Evolutionary conservation across 2,329 filamentous ascomycete genomes (phyloP).

Genomic region (Pseudocercospora crystallina): DNA sequence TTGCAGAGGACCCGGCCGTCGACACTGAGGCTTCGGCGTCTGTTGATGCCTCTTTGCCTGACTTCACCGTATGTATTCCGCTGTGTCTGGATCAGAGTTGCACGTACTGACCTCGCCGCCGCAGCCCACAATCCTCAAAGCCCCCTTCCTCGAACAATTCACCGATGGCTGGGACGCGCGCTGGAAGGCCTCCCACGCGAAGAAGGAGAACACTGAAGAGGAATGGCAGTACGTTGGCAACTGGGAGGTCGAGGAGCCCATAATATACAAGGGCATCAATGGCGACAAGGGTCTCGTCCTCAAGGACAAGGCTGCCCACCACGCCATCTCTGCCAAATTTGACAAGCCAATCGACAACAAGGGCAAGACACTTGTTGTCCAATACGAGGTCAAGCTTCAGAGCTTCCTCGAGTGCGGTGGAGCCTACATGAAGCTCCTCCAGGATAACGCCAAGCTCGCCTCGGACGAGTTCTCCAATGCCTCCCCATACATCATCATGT

Average conservation of each 20-base stretch:
- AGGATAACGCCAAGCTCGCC: constrained; percentile 95
- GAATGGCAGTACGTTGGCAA: constrained; percentile 98
- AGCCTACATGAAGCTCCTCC: constrained; percentile 97
- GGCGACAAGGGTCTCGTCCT: constrained; percentile 96
- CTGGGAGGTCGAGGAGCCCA: constrained; percentile 95
- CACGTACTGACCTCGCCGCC: not conserved
- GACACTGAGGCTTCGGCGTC: constrained; percentile 10
- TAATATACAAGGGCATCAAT: constrained; percentile 84
- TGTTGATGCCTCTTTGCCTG: constrained; percentile 21
- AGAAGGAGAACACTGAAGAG: constrained; percentile 85
- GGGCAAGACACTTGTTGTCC: constrained; percentile 93
- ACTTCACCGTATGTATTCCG: constrained; percentile 23
- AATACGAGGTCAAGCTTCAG: constrained; percentile 99
- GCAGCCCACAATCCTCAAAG: constrained; percentile 84
- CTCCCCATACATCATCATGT: constrained; percentile 99
- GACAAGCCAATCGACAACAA: constrained; percentile 95
- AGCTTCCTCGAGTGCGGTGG: constrained; percentile 96
- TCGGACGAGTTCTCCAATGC: constrained; percentile 97
- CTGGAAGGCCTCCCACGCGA: constrained; percentile 94
- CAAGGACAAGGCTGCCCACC: constrained; percentile 97
- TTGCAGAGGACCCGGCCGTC: constrained; percentile 20
- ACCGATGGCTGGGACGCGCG: constrained; percentile 90
- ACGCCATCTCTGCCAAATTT: constrained; percentile 99
- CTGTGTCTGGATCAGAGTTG: not conserved
- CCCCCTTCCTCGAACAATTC: constrained; percentile 97